phyloP scores from a whole-genome alignment of 306 rosid genomes.

The Castanospermum australe region DNA sequence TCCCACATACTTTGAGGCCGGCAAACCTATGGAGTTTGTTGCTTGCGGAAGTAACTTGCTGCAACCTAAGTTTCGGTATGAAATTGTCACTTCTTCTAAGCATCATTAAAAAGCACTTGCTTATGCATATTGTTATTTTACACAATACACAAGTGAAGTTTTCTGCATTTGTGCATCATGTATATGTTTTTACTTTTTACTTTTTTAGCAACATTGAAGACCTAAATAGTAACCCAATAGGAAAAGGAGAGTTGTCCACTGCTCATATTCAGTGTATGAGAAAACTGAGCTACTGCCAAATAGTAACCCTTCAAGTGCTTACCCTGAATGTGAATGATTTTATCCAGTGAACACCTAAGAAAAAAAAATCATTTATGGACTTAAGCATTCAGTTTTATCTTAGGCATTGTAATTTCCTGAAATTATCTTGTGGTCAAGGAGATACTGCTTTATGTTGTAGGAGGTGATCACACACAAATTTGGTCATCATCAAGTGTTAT shows the following conservation, averaged over 20 bases:
- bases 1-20: slow-evolving; percentile 93
- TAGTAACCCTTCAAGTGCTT: no score
- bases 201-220: background rate
- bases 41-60: slow-evolving; percentile 91
- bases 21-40: slow-evolving; percentile 90
- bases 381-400: background rate
- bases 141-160: background rate
- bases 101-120: slow-evolving; percentile 3
- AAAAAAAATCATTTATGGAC: no score
- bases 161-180: background rate
- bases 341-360: no score
- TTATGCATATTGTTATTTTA: background rate
- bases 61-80: slow-evolving; percentile 86
- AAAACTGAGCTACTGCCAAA: no score
- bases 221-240: background rate
- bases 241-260: background rate
- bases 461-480: background rate
- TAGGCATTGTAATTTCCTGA: background rate
- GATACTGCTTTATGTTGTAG: background rate
- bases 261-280: no score
- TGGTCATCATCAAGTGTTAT: slow-evolving; percentile 3
- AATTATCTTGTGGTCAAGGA: background rate
- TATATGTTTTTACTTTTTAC: background rate
- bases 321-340: no score
- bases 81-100: slow-evolving; percentile 10